Base-by-base conservation (phyloP, 331 rosid species). In the Acacia pycnantha region DNA sequence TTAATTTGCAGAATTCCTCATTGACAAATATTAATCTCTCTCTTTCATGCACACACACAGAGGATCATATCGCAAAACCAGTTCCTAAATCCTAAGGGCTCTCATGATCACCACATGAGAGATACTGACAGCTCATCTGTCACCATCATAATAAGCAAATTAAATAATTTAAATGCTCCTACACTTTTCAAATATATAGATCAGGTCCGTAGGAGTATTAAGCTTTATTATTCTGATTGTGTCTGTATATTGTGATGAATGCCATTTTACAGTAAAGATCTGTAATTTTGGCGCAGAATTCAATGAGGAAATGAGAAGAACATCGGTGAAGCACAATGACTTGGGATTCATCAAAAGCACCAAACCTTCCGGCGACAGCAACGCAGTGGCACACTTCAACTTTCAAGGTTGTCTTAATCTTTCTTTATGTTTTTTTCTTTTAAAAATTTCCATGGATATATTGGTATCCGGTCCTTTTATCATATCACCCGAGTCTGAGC, bases 331-430 rank as follows among this genome's bases (percentile, higher is more conserved):
- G 1, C 51, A 19, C 27, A n/a, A 5, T n/a, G 29, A 4, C 74
- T 21, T 69, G 51, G 73, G 74, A 68, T 78, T 81, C 79, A 77
- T 83, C 86, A 69, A 89, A 90, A 79, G 70, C 50, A 82, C 87
- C 89, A 88, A 90, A 86, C 87, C 97, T 87, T 90, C 83, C 91
- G 93, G 88, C 93, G 90, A 89, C 90, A 24, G 24, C 59, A 50
- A 50, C 74, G 90, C 76, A 77, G 76, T 92, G 95, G 86, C 87
- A 77, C 70, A 67, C 67, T 79, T 64, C 84, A 70, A 65, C 59
- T 84, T 79, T 84, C 88, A 80, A 87, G 84, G 72, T 75, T 84
- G 87, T 81, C 82, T 82, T 78, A 50, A 61, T 59, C 4, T 81
- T 77, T 75, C 27, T 58, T 76, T 62, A 54, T 24, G 14, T 11